Conservation (phyloP, 805 yeast genomes). For the Tetrapisispora pingtungensis region DNA sequence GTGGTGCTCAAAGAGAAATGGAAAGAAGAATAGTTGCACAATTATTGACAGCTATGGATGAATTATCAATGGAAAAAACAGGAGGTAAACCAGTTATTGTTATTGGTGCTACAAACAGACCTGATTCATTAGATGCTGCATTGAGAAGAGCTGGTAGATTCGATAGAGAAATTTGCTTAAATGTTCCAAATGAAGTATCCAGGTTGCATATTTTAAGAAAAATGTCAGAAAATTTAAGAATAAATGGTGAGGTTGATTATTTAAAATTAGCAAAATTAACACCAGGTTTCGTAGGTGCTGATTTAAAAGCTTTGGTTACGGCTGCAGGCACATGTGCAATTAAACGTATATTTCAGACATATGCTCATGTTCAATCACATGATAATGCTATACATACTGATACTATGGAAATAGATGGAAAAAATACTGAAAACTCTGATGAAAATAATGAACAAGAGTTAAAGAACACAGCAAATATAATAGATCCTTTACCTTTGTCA, state of each 20-base stretch:
- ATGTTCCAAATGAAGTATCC: conserved; percentile 86
- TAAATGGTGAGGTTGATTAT: conserved; percentile 64
- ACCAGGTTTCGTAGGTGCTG: conserved; percentile 98
- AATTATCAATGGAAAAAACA: conserved; percentile 75
- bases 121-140: conserved; percentile 91
- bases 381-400: conserved; percentile 6
- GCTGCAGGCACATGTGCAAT: conserved; percentile 95
- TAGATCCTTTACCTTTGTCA: conserved; percentile 36
- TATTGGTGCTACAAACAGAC: conserved; percentile 94
- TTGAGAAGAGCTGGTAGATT: conserved; percentile 93
- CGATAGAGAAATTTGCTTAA: conserved; percentile 86
- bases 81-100: conserved; percentile 88
- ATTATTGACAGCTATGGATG: conserved; percentile 89
- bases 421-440: neutral
- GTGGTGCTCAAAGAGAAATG: conserved; percentile 92
- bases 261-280: conserved; percentile 75
- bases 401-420: conserved; percentile 26
- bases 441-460: conserved; percentile 11
- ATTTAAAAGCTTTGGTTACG: conserved; percentile 81
- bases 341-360: conserved; percentile 70
- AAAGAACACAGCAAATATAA: conserved; percentile 28
- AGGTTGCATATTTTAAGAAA: conserved; percentile 66
- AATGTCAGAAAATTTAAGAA: conserved; percentile 56
- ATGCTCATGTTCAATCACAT: conserved; percentile 21
- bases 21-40: conserved; percentile 96